phyloP scores from a whole-genome alignment of 257 asterid species.

The Solanum sejunctum region DNA sequence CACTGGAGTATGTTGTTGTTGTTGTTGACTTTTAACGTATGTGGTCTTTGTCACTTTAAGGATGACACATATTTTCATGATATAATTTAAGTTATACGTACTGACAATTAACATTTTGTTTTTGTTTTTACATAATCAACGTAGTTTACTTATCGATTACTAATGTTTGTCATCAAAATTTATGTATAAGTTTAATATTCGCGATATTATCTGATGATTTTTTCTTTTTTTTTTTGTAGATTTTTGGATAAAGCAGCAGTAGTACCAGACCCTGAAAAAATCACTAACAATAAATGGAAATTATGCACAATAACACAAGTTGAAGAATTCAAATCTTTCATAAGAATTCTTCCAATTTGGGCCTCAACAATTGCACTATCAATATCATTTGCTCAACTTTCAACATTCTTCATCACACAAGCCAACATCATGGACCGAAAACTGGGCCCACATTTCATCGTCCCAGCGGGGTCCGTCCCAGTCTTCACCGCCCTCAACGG shows the following conservation, averaged over 20 bases:
- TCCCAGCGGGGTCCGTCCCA: slow-evolving; percentile 56
- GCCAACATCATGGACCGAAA: slow-evolving; percentile 41
- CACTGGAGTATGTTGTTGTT: too few species aligned
- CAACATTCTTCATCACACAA: slow-evolving; percentile 59
- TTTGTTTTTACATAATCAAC: background rate
- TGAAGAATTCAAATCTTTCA: slow-evolving; percentile 56
- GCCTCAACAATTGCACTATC: slow-evolving; percentile 66
- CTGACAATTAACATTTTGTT: background rate
- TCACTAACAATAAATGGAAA: slow-evolving; percentile 31
- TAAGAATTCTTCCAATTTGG: slow-evolving; percentile 55
- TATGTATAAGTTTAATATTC: fast-evolving
- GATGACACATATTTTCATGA: background rate
- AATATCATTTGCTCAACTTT: slow-evolving; percentile 61
- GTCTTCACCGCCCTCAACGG: slow-evolving; percentile 58
- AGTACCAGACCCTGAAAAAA: slow-evolving; percentile 15
- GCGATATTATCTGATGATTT: background rate
- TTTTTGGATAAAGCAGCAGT: slow-evolving; percentile 67
- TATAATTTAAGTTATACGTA: background rate
- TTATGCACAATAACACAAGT: slow-evolving; percentile 65
- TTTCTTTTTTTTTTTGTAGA: slow-evolving; percentile 2
- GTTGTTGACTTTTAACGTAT: background rate
- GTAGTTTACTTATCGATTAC: background rate
- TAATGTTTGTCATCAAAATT: background rate
- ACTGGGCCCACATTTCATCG: slow-evolving; percentile 21
- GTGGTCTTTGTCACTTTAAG: background rate